Percentiles rank a stretch among this genome's conserved stretches.
These are phyloP conservation scores for Lizonia empirigonia DNA, from an alignment of 2,329 filamentous ascomycete genomes.

Conservation along the genomic window DNA sequence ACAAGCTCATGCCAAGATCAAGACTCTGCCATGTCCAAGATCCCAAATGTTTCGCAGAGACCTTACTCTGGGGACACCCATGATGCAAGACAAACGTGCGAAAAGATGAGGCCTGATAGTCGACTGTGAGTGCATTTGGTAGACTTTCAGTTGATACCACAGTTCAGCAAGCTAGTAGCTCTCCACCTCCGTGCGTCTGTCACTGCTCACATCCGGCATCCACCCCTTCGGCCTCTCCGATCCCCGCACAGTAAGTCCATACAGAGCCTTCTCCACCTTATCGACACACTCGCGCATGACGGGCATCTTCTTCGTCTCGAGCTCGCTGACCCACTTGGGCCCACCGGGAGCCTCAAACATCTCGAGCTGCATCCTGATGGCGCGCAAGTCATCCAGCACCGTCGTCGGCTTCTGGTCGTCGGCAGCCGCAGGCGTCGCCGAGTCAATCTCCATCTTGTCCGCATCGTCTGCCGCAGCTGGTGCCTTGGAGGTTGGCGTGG, in stretches of 20 bases:
- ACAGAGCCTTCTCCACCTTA: constrained; percentile 91
- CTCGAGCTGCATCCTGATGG: constrained; percentile 77
- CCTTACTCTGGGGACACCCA: background rate
- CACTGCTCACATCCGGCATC: constrained; percentile 74
- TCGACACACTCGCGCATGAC: constrained; percentile 87
- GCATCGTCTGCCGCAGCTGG: constrained; percentile 23
- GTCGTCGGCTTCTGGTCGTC: constrained; percentile 53
- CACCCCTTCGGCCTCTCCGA: constrained; percentile 89
- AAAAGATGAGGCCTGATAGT: too few relatives aligned
- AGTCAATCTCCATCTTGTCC: constrained; percentile 47
- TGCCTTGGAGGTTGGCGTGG: constrained; percentile 13
- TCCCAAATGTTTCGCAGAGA: background rate
- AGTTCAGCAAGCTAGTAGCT: constrained; percentile 34
- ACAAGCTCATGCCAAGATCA: background rate
- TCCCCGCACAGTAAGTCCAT: constrained; percentile 84
- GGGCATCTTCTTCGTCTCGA: constrained; percentile 75
- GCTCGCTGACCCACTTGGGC: constrained; percentile 65
- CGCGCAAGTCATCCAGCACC: constrained; percentile 82
- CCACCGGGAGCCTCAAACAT: constrained; percentile 63
- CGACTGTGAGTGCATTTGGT: too few relatives aligned
- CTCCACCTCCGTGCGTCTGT: constrained; percentile 51
- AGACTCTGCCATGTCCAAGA: background rate
- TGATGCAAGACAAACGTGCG: background rate
- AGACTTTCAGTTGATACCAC: background rate
- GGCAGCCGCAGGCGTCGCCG: constrained; percentile 23